These are phyloP conservation scores for Zygosaccharomyces rouxii DNA, from an alignment of 805 yeast genomes.

Conservation along the genomic window DNA sequence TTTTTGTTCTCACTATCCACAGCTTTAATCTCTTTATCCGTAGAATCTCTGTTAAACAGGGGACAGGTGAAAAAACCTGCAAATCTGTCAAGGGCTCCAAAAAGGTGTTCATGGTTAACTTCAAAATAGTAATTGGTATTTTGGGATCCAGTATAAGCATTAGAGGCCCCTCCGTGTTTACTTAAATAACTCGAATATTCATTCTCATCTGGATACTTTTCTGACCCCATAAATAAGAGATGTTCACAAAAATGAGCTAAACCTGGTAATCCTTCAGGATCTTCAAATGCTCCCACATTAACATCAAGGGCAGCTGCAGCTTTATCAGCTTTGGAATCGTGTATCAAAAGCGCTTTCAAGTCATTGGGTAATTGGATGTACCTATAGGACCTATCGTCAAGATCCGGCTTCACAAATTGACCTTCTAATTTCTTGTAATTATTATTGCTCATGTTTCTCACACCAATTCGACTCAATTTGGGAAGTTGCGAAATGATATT, in stretches of 20 bases:
- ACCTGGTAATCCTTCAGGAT: conserved; percentile 60
- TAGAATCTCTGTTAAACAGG: conserved; percentile 64
- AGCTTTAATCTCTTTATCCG: conserved; percentile 88
- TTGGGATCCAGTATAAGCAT: conserved; percentile 86
- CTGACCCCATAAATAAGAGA: conserved; percentile 74
- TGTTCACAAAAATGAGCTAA: conserved; percentile 77
- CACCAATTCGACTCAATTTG: neutral
- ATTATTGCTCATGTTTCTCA: conserved; percentile 6
- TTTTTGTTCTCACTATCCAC: conserved; percentile 96
- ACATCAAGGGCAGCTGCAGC: conserved; percentile 79
- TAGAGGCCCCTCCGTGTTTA: conserved; percentile 82
- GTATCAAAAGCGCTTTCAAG: conserved; percentile 57
- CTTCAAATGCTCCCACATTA: conserved; percentile 71
- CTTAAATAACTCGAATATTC: conserved; percentile 73
- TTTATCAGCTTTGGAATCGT: conserved; percentile 66
- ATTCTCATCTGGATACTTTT: conserved; percentile 72
- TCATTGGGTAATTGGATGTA: conserved; percentile 55
- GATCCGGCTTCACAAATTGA: conserved; percentile 39
- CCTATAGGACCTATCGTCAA: conserved; percentile 75
- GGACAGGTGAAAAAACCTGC: conserved; percentile 90
- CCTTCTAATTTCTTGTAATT: conserved; percentile 17
- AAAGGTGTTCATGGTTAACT: conserved; percentile 65
- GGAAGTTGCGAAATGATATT: neutral
- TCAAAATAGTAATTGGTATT: conserved; percentile 92
- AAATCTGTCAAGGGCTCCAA: conserved; percentile 89